Percentiles rank a stretch among this genome's conserved stretches.
Conservation (phyloP, 2,329 filamentous ascomycete species). For the Sphaerulina vaccinii region DNA sequence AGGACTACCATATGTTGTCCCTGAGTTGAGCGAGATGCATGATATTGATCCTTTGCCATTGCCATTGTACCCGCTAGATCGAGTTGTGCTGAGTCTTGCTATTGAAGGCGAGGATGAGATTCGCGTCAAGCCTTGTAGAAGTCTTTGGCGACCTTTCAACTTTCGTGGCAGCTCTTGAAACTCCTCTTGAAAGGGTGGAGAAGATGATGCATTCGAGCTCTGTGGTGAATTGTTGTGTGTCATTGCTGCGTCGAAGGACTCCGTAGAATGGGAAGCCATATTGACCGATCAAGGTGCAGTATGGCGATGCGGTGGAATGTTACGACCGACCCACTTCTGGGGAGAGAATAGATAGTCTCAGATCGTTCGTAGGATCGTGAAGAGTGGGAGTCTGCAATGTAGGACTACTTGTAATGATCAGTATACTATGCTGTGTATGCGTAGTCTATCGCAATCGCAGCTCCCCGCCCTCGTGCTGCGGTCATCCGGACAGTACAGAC, state of each 20-base stretch:
- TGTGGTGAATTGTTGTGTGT: conserved; percentile 19
- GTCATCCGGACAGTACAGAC: not conserved
- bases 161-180: conserved; percentile 49
- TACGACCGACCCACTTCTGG: too few species aligned
- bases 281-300: not conserved
- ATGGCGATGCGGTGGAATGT: not conserved
- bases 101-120: conserved; percentile 80
- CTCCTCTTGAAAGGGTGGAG: conserved; percentile 33
- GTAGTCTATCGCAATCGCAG: too few species aligned
- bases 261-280: conserved; percentile 20
- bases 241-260: conserved; percentile 21
- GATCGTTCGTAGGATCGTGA: too few species aligned
- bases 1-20: conserved; percentile 51
- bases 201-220: conserved; percentile 31
- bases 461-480: not conserved
- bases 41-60: conserved; percentile 63
- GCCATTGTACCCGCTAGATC: conserved; percentile 65
- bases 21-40: conserved; percentile 60
- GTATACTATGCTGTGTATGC: too few species aligned
- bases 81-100: conserved; percentile 60
- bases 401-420: too few species aligned
- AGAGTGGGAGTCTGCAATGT: too few species aligned
- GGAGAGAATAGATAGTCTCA: too few species aligned
- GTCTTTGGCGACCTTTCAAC: conserved; percentile 65
- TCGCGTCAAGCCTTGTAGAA: conserved; percentile 73